A percentile compares a stretch with the other conserved stretches of the same genome.
Evolutionary conservation across 2,329 filamentous ascomycete species (phyloP).

Genomic region (Cladosporium sphaerospermum): DNA sequence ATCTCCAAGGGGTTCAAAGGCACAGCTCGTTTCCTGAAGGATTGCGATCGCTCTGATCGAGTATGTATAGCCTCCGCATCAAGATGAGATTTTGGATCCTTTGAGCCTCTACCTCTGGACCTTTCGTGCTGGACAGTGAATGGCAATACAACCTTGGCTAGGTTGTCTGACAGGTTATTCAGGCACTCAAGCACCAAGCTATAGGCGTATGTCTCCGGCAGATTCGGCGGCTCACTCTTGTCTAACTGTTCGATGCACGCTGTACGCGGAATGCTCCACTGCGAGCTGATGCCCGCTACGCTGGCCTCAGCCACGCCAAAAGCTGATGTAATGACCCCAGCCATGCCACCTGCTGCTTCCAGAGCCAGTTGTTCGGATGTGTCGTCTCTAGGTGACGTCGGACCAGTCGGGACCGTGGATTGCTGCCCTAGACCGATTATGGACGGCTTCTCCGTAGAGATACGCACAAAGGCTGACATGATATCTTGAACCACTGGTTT

Average conservation of each 20-base stretch:
- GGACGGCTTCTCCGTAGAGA: constrained; percentile 83
- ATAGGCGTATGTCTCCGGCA: constrained; percentile 93
- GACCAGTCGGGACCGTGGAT: constrained; percentile 70
- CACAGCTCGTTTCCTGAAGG: constrained; percentile 68
- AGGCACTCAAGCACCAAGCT: constrained; percentile 83
- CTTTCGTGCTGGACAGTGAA: constrained; percentile 74
- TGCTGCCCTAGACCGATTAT: constrained; percentile 85
- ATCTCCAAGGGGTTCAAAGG: constrained; percentile 78
- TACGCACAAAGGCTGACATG: constrained; percentile 80
- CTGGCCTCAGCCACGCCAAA: constrained; percentile 60
- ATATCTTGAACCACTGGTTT: constrained; percentile 75
- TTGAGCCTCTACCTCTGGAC: constrained; percentile 35
- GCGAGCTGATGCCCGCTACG: constrained; percentile 71
- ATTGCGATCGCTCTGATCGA: constrained; percentile 49
- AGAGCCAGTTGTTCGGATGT: constrained; percentile 78
- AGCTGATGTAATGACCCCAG: constrained; percentile 75
- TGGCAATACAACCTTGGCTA: constrained; percentile 89
- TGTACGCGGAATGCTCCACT: constrained; percentile 84
- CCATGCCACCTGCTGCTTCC: constrained; percentile 72
- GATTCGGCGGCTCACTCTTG: constrained; percentile 73
- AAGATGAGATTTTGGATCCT: constrained; percentile 16
- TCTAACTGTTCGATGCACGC: constrained; percentile 92
- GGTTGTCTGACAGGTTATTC: constrained; percentile 79
- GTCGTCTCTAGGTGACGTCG: constrained; percentile 49
- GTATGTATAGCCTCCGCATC: constrained; percentile 30